Conservation (phyloP, 345 rosid species). For the Isatis tinctoria region DNA sequence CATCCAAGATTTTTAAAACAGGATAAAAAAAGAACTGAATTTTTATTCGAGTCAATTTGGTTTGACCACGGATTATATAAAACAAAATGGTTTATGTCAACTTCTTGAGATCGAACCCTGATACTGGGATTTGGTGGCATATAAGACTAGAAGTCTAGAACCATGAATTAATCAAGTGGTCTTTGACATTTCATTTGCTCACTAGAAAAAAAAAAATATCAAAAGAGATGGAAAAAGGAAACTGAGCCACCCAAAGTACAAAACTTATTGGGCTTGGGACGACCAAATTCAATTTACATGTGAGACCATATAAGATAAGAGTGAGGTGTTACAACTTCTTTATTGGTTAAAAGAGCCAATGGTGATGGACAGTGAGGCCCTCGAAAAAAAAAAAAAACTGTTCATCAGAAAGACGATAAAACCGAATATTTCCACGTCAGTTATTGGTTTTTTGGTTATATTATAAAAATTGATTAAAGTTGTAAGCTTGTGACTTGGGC, state of each 20-base stretch:
- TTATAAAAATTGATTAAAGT: neutral
- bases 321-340: neutral
- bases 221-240: neutral
- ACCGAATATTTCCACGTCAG: neutral
- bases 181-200: neutral
- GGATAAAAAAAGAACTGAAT: neutral
- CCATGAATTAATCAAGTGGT: neutral
- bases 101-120: neutral
- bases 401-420: neutral
- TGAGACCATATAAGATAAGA: neutral
- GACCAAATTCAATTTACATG: neutral
- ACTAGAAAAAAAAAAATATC: neutral
- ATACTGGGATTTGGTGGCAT: neutral
- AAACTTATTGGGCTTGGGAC: neutral
- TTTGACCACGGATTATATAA: neutral
- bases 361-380: neutral
- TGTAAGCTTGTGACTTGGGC: conserved; percentile 14
- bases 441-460: neutral
- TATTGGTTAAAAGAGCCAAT: neutral
- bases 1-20: neutral
- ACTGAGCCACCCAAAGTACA: neutral
- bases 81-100: neutral
- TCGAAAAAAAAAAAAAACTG: neutral
- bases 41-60: neutral
- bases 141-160: neutral